phyloP scores from a whole-genome alignment of 805 yeast genomes.

The Cyberlindnera sargentensis region DNA sequence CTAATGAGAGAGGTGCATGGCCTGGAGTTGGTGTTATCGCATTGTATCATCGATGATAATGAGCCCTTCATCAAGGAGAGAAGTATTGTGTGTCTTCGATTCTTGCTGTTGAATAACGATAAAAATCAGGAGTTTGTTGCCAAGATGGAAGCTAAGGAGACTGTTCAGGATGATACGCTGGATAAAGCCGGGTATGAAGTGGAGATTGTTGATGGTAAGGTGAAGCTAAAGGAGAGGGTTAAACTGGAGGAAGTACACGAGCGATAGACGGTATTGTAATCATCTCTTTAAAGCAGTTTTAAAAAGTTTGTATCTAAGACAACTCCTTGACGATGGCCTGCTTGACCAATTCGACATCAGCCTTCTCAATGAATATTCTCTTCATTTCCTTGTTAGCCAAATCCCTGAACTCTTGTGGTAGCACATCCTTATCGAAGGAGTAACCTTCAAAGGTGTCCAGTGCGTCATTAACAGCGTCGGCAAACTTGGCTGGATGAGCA shows the following conservation, averaged over 20 bases:
- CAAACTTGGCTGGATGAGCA: constrained; percentile 98
- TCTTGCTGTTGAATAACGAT: constrained; percentile 53
- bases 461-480: constrained; percentile 89
- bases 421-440: constrained; percentile 79
- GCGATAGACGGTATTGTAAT: background rate
- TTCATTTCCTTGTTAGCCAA: constrained; percentile 69
- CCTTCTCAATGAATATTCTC: constrained; percentile 60
- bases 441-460: constrained; percentile 60
- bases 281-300: no score
- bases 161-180: constrained; percentile 51
- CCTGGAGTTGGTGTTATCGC: constrained; percentile 62
- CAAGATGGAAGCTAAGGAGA: constrained; percentile 64
- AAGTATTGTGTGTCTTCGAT: constrained; percentile 71
- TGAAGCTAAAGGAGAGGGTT: constrained; percentile 38
- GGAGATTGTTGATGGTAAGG: constrained; percentile 64
- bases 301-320: constrained; percentile 8
- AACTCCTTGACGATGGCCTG: constrained; percentile 68
- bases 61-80: constrained; percentile 87
- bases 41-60: constrained; percentile 78
- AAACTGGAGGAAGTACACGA: constrained; percentile 6
- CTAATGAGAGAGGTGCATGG: constrained; percentile 58
- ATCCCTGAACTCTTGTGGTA: constrained; percentile 79
- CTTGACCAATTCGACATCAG: constrained; percentile 72
- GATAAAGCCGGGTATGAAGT: constrained; percentile 74
- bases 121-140: constrained; percentile 75